Base-by-base conservation (phyloP, 2,329 filamentous ascomycete genomes). In the Huntiella decipiens region DNA sequence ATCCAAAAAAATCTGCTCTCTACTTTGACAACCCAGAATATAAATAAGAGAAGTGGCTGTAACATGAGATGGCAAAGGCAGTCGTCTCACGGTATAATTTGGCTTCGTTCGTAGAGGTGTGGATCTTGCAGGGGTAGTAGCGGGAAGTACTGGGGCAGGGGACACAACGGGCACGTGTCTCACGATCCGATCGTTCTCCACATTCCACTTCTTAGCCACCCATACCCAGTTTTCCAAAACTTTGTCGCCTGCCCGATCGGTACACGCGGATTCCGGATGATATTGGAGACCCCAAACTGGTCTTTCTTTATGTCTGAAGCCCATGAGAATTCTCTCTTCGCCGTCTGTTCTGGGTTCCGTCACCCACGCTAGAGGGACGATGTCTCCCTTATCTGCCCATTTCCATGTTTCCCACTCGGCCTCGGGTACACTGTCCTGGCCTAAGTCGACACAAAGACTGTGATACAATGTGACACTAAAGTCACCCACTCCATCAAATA, bases 241-340 rank as follows among this genome's bases (percentile, higher is more conserved):
- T 11, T 64, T 62, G 15, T 69, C 71, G 1, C 81, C 78, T 50
- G 71, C 70, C 3, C 66, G 62, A 35, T 83, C 81, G 3, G 86
- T 92, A 58, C 85, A 93, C 11, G 85, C 73, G 0, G 84, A 93
- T 59, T 95, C 86, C 0, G 86, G 86, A 56, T 94, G 86, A 54
- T 91, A 94, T 56, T 94, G 87, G 13, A 94, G 68, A 0, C 82
- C 87, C 78, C 82, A 92, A 52, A 88, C 82, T 0, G 87, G 86
- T 52, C 75, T 78, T 1, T 52, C 56, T 13, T 58, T 61, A 58
- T 93, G 85, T 51, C 68, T 73, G 12, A 79, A 74, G 0, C 73
- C 82, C 83, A 92, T 92, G n/a, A 91, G 60, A 3, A 86, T 68
- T 37, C 69, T 63, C 55, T 74, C 70, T 6, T 55, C 53, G 8